phyloP scores from a whole-genome alignment of 2,329 filamentous ascomycete species.

The Xylaria sp. region DNA sequence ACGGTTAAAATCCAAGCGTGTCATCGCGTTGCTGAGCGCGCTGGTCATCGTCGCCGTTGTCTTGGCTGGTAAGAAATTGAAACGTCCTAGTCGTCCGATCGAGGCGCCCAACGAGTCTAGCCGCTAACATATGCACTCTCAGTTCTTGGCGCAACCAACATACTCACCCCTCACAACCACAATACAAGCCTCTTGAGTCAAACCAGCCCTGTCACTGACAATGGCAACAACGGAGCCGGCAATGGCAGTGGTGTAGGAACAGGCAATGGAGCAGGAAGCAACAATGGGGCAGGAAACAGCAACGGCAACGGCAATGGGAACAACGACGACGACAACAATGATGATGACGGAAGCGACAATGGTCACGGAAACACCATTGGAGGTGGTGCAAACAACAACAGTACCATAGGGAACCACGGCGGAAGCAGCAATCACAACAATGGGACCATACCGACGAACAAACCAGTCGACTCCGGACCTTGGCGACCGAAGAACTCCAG shows the following conservation, averaged over 20 bases:
- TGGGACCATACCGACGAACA: conserved; percentile 3
- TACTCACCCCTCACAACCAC: conserved; percentile 14
- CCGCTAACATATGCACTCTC: not conserved
- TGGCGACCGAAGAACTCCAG: conserved; percentile 27
- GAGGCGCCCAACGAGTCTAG: not conserved
- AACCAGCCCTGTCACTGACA: not conserved
- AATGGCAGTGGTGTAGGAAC: not conserved
- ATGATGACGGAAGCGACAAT: not conserved
- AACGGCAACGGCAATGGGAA: not conserved
- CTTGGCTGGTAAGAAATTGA: conserved; percentile 21
- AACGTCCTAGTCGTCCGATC: not conserved
- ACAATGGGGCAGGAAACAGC: not conserved
- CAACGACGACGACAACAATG: not conserved
- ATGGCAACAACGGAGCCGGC: not conserved
- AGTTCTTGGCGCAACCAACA: conserved; percentile 25
- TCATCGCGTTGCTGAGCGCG: conserved; percentile 18
- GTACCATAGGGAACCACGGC: conserved; percentile 7
- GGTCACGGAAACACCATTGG: conserved; percentile 4
- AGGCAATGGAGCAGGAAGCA: not conserved
- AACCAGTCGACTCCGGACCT: conserved; percentile 1
- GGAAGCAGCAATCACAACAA: not conserved
- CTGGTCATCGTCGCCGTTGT: conserved; percentile 21
- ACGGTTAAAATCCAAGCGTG: conserved; percentile 24
- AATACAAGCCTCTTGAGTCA: not conserved
- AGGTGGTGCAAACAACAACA: not conserved